Evolutionary conservation across 768 basidiomycete species (phyloP), one percentile per base, ranked within the genome.

Genomic region (Rhodotorula diobovata): DNA sequence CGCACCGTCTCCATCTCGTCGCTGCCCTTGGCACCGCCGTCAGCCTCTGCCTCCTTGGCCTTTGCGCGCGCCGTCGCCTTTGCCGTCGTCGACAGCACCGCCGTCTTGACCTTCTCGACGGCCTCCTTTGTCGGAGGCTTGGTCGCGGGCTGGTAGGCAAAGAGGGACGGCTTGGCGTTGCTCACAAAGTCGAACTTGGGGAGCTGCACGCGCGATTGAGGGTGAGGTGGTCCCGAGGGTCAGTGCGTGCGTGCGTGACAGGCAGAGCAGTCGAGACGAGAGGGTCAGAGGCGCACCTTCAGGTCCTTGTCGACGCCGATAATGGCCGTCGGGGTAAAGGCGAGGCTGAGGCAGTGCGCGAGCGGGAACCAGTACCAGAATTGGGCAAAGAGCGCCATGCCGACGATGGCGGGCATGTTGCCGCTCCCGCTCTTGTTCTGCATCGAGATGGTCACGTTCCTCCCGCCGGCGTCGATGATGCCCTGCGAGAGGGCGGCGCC

Each of bases 321-420:
- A 66, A 99, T 89, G 16, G 89, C 93, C 23, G 96, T 99, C 7
- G 96, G 94, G 66, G 91, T 89, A 81, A 99, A 97, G 4, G 94
- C 89, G 73, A 99, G 82, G 76, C 89, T 90, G 25, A 90, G 89
- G 72, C 90, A 93, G 78, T 97, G 94, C 23, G 93, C 93, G 37
- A 98, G 83, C 45, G 96, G 96, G 82, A 94, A 99, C 96, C 96
- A 99, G 80, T 98, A 98, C 96, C 96, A 99, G 82, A 99, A 98
- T 81, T 99, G 96, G 78, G 90, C 91, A 83, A 99, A 99, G 79
- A 99, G 82, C 28, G 90, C 88, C 90, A 98, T 93, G n/a, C 96
- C 96, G 45, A 98, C 92, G 73, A 98, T 91, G 5, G 95, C 93
- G 58, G 86, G 90, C 75, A 93, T 94, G 80, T 97, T 95, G 74